Evolutionary conservation across 371 early-diverging fungal species (phyloP).

Genomic region (Apophysomyces ossiformis): DNA sequence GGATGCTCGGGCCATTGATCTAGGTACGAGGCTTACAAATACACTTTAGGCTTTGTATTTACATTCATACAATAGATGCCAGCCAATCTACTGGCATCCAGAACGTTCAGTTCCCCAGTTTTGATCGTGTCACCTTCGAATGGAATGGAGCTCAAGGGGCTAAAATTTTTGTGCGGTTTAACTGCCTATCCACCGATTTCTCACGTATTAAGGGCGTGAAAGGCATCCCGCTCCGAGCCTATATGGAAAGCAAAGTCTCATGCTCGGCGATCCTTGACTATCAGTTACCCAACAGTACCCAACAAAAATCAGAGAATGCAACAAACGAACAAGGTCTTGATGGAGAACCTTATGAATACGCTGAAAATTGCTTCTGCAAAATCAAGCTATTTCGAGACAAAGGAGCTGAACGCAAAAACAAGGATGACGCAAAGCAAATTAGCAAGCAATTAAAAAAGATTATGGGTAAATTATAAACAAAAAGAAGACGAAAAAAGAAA

Average conservation of each 20-base stretch:
- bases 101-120: constrained; percentile 59
- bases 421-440: constrained; percentile 69
- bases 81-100: constrained; percentile 48
- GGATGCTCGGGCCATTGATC: constrained; percentile 68
- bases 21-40: constrained; percentile 42
- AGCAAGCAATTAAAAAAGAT: constrained; percentile 26
- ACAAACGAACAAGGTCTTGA: neutral
- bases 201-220: constrained; percentile 86
- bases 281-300: constrained; percentile 16
- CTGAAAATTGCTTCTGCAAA: constrained; percentile 67
- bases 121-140: constrained; percentile 77
- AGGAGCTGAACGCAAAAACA: constrained; percentile 72
- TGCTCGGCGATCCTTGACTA: constrained; percentile 1
- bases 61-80: constrained; percentile 22
- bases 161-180: constrained; percentile 74
- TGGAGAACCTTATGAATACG: constrained; percentile 22
- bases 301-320: neutral
- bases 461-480: constrained; percentile 11
- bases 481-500: neutral
- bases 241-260: constrained; percentile 27
- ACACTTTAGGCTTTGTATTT: neutral
- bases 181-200: constrained; percentile 85
- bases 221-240: constrained; percentile 74
- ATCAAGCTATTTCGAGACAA: constrained; percentile 84
- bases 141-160: constrained; percentile 76